Evolutionary conservation across 73 alveolate genomes (phyloP).

Genomic region (Loxodes magnus): DNA sequence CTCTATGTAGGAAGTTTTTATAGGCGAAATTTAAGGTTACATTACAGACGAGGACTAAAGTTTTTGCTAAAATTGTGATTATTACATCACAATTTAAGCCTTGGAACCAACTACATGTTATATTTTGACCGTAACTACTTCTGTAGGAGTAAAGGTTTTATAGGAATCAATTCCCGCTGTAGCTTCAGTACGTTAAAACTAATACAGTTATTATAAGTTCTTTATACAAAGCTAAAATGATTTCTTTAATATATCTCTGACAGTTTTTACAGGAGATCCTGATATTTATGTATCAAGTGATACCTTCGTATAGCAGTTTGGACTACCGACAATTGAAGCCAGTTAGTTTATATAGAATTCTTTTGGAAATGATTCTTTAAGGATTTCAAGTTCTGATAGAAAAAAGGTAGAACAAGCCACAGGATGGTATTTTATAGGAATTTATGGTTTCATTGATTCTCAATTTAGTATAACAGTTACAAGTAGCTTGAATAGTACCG

Average conservation of each 20-base stretch:
- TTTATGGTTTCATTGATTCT: neutral
- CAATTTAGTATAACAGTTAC: neutral
- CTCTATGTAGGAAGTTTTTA: too few species aligned
- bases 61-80: too few species aligned
- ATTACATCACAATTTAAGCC: too few species aligned
- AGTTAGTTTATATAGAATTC: neutral
- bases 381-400: neutral
- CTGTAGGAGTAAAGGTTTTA: neutral
- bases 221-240: neutral
- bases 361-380: constrained; percentile 6
- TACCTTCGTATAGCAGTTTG: too few species aligned
- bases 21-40: too few species aligned
- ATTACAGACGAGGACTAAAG: too few species aligned
- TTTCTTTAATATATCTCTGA: neutral
- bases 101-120: neutral
- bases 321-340: neutral
- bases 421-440: neutral
- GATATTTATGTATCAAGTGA: constrained; percentile 5
- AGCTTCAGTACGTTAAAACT: neutral
- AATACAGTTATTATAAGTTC: neutral
- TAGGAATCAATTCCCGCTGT: neutral
- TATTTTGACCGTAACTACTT: neutral
- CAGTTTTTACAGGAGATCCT: constrained; percentile 1
- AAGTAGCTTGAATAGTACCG: neutral
- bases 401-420: neutral